Conservation (phyloP, 331 rosid genomes). For the Acacia pycnantha region DNA sequence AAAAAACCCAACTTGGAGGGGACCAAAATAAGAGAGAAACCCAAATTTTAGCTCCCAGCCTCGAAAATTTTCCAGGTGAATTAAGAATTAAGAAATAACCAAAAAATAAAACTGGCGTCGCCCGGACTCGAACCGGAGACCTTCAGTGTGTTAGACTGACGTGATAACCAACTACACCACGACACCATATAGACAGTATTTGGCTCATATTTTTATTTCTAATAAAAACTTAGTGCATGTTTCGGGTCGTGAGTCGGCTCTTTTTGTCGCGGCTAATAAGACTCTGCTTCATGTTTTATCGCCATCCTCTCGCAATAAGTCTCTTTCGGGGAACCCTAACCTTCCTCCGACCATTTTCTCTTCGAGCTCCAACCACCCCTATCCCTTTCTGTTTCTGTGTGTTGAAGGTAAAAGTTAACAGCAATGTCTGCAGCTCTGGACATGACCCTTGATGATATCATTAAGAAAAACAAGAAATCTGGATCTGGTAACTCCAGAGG, state of each 20-base stretch:
- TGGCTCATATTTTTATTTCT: not conserved
- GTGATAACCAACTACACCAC: slow-evolving; percentile 86
- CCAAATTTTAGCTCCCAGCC: too few species aligned
- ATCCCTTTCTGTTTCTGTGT: not conserved
- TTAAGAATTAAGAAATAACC: too few species aligned
- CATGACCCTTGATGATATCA: slow-evolving; percentile 78
- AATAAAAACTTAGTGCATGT: too few species aligned
- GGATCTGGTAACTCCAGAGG: slow-evolving; percentile 50
- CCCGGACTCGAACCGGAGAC: slow-evolving; percentile 85
- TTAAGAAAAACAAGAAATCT: slow-evolving; percentile 68
- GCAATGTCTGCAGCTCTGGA: slow-evolving; percentile 67
- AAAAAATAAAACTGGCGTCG: slow-evolving; percentile 47
- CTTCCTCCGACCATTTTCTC: not conserved
- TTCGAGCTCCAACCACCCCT: not conserved
- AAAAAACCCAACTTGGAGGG: too few species aligned
- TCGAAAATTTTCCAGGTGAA: too few species aligned
- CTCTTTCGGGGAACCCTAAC: slow-evolving; percentile 10
- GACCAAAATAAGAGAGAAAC: too few species aligned
- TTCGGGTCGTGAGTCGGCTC: not conserved
- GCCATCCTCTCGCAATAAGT: not conserved
- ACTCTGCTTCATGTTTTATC: not conserved
- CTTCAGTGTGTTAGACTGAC: slow-evolving; percentile 98
- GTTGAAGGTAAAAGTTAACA: not conserved
- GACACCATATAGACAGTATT: not conserved
- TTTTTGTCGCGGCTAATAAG: not conserved